Evolutionary conservation across 2,329 filamentous ascomycete genomes (phyloP).

Genomic region (Ceratocystis variospora): DNA sequence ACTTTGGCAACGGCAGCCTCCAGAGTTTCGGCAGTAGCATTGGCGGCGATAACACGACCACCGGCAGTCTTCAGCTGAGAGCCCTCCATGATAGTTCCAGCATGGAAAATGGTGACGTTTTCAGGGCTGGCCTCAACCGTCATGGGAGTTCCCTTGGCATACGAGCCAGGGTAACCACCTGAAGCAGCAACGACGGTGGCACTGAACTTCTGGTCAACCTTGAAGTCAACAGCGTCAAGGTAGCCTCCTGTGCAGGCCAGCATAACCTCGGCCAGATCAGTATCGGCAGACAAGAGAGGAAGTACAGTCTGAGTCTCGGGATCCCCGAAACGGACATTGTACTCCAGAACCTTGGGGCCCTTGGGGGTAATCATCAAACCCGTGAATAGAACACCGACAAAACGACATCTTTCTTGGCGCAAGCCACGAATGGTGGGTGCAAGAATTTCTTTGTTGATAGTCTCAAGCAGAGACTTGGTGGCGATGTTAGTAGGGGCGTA

Average conservation of each 20-base stretch:
- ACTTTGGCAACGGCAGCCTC: slow-evolving; percentile 73
- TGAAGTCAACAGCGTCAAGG: slow-evolving; percentile 55
- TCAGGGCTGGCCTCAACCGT: slow-evolving; percentile 33
- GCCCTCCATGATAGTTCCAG: slow-evolving; percentile 59
- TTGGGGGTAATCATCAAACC: slow-evolving; percentile 82
- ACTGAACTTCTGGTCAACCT: slow-evolving; percentile 56
- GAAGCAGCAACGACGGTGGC: slow-evolving; percentile 91
- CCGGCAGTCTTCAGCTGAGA: slow-evolving; percentile 61
- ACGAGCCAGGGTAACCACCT: slow-evolving; percentile 76
- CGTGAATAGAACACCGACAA: slow-evolving; percentile 66
- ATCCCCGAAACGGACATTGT: slow-evolving; percentile 87
- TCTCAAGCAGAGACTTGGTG: slow-evolving; percentile 58
- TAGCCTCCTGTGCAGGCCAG: slow-evolving; percentile 66
- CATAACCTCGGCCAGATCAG: slow-evolving; percentile 80
- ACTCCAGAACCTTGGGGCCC: slow-evolving; percentile 75
- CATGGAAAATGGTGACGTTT: slow-evolving; percentile 72
- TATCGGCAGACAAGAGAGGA: slow-evolving; percentile 60
- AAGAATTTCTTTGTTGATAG: slow-evolving; percentile 70
- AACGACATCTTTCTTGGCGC: slow-evolving; percentile 62
- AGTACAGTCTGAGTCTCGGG: slow-evolving; percentile 83
- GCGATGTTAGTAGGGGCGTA: slow-evolving; percentile 82
- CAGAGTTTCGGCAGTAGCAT: slow-evolving; percentile 57
- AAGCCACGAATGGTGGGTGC: slow-evolving; percentile 82
- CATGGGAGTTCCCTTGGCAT: slow-evolving; percentile 61
- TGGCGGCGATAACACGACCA: slow-evolving; percentile 88